Percentiles rank a stretch among this genome's conserved stretches.
These are phyloP conservation scores for Xylaria longipes DNA, from an alignment of 495 filamentous ascomycete genomes.

Conservation along the genomic window DNA sequence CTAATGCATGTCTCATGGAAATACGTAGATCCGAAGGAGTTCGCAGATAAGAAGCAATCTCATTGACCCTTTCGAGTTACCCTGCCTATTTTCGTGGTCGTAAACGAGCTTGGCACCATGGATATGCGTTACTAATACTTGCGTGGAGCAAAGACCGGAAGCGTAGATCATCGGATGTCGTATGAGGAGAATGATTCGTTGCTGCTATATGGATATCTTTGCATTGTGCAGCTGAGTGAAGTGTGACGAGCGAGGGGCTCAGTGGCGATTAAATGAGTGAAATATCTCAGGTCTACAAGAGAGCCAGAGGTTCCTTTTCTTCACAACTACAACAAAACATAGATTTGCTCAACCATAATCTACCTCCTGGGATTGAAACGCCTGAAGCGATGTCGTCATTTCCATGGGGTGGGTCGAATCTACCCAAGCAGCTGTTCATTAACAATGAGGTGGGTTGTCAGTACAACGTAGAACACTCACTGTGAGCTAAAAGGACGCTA, in stretches of 20 bases:
- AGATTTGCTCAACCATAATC: neutral
- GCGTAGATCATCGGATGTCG: neutral
- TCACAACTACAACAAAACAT: neutral
- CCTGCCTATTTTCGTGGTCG: neutral
- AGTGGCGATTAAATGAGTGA: neutral
- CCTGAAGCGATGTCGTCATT: neutral
- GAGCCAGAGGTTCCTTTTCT: neutral
- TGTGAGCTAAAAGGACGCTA: neutral
- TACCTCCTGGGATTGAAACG: neutral
- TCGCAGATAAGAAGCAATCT: neutral
- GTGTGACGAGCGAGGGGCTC: neutral
- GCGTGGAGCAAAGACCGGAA: neutral
- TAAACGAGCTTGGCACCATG: neutral
- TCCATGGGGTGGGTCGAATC: conserved; percentile 42
- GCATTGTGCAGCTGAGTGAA: neutral
- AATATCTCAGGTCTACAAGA: neutral
- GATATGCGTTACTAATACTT: neutral
- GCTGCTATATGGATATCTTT: neutral
- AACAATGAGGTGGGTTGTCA: conserved; percentile 45
- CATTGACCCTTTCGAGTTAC: neutral
- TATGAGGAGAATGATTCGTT: neutral
- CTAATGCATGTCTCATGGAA: neutral
- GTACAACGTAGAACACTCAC: neutral
- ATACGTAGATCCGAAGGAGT: neutral
- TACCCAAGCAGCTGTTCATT: conserved; percentile 52